Base-by-base conservation (phyloP, 2,329 filamentous ascomycete genomes). In the Penicillium sp. region DNA sequence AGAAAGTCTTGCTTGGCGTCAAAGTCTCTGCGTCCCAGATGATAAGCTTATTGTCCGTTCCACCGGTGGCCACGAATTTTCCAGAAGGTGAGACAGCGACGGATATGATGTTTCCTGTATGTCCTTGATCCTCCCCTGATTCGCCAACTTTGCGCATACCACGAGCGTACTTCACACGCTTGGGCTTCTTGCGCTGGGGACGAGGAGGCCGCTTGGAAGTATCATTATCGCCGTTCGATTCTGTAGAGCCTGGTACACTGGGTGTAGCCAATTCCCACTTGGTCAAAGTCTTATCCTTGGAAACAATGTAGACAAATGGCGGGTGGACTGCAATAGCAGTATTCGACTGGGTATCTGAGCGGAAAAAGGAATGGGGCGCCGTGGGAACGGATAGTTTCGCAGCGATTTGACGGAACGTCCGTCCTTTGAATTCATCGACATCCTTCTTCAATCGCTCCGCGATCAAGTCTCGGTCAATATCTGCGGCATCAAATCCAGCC, bases 401-500 rank as follows among this genome's bases (percentile, higher is more conserved):
- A 36, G 90, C 89, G 65, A 99, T 84, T 72, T 86, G 85, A 50
- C 91, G 85, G 77, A 96, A 97, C 49, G 96, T 83, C 66, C 89
- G 88, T 57, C 94, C 94, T 78, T 97, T 97, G 55, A 86, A 85
- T 77, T 97, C 94, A 51, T 94, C 86, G 43, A 94, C 90, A 72
- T 97, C 94, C 76, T 97, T 91, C 75, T 93, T 87, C 67, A 99
- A 79, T 66, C 92, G 82, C 74, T 96, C 90, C 41, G 93, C 92
- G 68, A 99, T 92, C 66, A 97, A 79, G 71, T 99, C 94, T 58
- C 89, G 84, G 76, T 97, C 94, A 57, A 99, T 90, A 52, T 97
- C 91, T 66, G 88, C 92, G 8, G 94, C 94, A 76, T 99, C 92
- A 70, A 97, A 99, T 39, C 92, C 94, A 52, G 83, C 83, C 62